These are phyloP conservation scores for Bipolaris cookei DNA, from an alignment of 2,329 filamentous ascomycete genomes.

Conservation along the genomic window DNA sequence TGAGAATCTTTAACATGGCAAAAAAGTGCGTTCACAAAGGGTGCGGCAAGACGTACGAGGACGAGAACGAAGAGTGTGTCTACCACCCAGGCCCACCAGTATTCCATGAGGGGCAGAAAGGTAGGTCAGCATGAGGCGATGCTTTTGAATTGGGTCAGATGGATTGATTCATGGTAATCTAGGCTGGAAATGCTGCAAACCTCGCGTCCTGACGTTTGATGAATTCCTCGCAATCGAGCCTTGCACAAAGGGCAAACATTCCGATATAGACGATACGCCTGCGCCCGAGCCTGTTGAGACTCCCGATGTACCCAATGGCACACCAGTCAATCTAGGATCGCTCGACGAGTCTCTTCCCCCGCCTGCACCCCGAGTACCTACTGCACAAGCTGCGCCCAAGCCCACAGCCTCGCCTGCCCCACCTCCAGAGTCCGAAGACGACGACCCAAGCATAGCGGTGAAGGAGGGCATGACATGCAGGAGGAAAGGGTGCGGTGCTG, in stretches of 20 bases:
- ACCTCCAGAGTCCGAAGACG: constrained; percentile 72
- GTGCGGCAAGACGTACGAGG: constrained; percentile 86
- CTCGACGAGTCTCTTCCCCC: constrained; percentile 40
- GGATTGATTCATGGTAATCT: constrained; percentile 16
- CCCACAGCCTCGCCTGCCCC: constrained; percentile 35
- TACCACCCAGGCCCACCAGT: constrained; percentile 91
- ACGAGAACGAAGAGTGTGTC: constrained; percentile 80
- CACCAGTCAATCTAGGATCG: constrained; percentile 41
- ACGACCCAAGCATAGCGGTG: constrained; percentile 77
- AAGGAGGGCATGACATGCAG: constrained; percentile 77
- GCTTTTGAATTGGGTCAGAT: neutral
- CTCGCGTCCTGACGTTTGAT: constrained; percentile 94
- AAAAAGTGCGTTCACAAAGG: constrained; percentile 96
- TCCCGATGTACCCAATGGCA: constrained; percentile 53
- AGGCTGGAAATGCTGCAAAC: constrained; percentile 99
- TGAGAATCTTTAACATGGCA: constrained; percentile 58
- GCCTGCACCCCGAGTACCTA: constrained; percentile 43
- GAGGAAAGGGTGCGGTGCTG: constrained; percentile 73
- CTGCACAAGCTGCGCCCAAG: constrained; percentile 36
- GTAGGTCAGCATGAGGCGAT: constrained; percentile 54
- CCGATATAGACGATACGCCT: constrained; percentile 78
- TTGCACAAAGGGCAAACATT: constrained; percentile 92
- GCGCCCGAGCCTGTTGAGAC: constrained; percentile 56
- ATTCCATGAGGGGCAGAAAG: constrained; percentile 99
- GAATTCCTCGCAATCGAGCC: constrained; percentile 93